Evolutionary conservation across 83 land plant species (phyloP), one percentile per base, ranked within the genome.

Genomic region (Picea abies): DNA sequence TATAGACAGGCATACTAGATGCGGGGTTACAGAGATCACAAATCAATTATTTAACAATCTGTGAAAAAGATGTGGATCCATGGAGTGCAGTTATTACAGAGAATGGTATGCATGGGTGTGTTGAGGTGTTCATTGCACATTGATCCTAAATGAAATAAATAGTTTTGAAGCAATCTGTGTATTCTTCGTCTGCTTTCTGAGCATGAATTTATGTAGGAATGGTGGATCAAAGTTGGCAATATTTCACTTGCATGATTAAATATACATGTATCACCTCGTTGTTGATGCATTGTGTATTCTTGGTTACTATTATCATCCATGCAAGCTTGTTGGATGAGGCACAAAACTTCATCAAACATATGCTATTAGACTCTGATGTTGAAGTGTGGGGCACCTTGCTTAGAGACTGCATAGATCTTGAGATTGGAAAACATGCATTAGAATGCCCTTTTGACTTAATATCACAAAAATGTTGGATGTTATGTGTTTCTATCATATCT

Each of bases 21-120:
- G 87, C 72, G 89, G 90, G 20, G 85, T 80, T 14, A 1, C 82
- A 37, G 85, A 85, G 22, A 76, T 80, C 47, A 89, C 89, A 16
- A 84, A 80, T 23, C 32, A 70, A 68, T 49, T 92, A 63, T 92
- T 92, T 84, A 65, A 70, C 4, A 82, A 58, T 90, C n/a, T 47
- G 58, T 12, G 58, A 82, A 47, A 82, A 83, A 44, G 80, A 86
- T 29, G 82, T 88, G 41, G 89, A 91, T 29, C 88, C 93, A n/a
- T 94, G 97, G 95, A 91, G 86, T 81, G 64, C 90, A 52, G 83
- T 94, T 35, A 90, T 94, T 47, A 65, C 93, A 23, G 97, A 93
- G 49, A 88, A 65, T 23, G 16, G 70, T 23, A 87, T 84, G 12
- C 61, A 88, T 87, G 92, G 95, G 12, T 61, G 83, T 62, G 76